Evolutionary conservation across 2,329 filamentous ascomycete species (phyloP).

Genomic region (Trichoderma breve): DNA sequence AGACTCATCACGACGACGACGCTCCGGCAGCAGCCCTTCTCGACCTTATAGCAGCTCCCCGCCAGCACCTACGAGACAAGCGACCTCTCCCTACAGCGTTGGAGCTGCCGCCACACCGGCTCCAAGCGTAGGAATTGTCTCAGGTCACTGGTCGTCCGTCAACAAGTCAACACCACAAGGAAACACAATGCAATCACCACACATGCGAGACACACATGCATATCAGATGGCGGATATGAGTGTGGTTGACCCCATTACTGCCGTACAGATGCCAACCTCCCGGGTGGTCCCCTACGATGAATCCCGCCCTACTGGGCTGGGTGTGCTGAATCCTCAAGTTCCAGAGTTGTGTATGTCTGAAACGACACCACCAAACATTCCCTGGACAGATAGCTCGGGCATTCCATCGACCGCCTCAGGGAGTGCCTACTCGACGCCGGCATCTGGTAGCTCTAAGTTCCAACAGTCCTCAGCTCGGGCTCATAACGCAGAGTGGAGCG

Average conservation of each 20-base stretch:
- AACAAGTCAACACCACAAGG: slow-evolving; percentile 16
- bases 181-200: slow-evolving; percentile 21
- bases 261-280: slow-evolving; percentile 22
- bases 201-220: slow-evolving; percentile 23
- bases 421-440: slow-evolving; percentile 47
- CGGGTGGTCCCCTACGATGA: slow-evolving; percentile 25
- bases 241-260: slow-evolving; percentile 24
- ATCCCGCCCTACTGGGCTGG: slow-evolving; percentile 27
- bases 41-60: slow-evolving; percentile 22
- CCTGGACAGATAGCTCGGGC: slow-evolving; percentile 40
- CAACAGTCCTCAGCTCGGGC: slow-evolving; percentile 29
- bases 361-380: slow-evolving; percentile 22
- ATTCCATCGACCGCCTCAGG: slow-evolving; percentile 47
- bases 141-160: slow-evolving; percentile 27
- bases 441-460: slow-evolving; percentile 39
- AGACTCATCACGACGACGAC: slow-evolving; percentile 18
- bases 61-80: slow-evolving; percentile 24
- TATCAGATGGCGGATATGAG: slow-evolving; percentile 25
- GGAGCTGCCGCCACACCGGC: slow-evolving; percentile 16
- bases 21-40: slow-evolving; percentile 23
- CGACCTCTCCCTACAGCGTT: slow-evolving; percentile 20
- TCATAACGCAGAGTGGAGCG: slow-evolving; percentile 35
- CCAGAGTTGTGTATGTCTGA: slow-evolving; percentile 27
- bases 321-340: slow-evolving; percentile 23
- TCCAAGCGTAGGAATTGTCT: slow-evolving; percentile 21